phyloP scores from a whole-genome alignment of 192 early-diverging fungal species.

The Geranomyces variabilis region DNA sequence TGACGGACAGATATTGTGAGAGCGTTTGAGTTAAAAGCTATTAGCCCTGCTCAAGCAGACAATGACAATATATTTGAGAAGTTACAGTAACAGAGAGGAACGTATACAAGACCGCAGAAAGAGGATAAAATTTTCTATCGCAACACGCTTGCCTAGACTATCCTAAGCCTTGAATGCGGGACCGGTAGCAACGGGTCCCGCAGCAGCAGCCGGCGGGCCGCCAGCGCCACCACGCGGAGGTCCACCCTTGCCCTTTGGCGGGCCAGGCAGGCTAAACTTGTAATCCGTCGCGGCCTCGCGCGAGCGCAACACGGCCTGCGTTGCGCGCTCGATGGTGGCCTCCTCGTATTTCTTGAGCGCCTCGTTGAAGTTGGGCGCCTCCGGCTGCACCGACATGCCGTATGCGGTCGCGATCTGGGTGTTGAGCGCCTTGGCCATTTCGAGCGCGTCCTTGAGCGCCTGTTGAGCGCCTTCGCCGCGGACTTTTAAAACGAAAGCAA shows the following conservation, averaged over 20 bases:
- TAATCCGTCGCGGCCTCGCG: background rate
- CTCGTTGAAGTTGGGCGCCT: background rate
- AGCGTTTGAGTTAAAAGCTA: too few relatives aligned
- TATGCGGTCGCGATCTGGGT: background rate
- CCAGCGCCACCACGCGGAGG: background rate
- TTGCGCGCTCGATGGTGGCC: background rate
- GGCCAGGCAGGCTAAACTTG: background rate
- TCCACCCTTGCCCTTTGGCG: conserved; percentile 1
- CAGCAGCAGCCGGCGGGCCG: background rate
- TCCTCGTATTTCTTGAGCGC: background rate
- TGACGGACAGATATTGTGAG: too few relatives aligned
- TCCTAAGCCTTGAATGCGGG: too few relatives aligned
- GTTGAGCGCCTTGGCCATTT: background rate
- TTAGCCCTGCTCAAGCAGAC: too few relatives aligned
- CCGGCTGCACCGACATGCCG: background rate
- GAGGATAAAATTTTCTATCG: too few relatives aligned
- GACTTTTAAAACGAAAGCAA: background rate
- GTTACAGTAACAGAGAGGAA: too few relatives aligned
- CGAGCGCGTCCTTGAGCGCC: background rate
- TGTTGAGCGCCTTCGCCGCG: conserved; percentile 1
- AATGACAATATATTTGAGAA: too few relatives aligned
- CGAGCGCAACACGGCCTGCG: background rate
- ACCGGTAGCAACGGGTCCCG: too few relatives aligned
- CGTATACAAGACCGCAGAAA: too few relatives aligned
- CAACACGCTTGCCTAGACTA: too few relatives aligned